Percentiles rank a stretch among this genome's conserved stretches.
These are phyloP conservation scores for Sanghuangporus weigelae DNA, from an alignment of 1,284 basidiomycete genomes.

Conservation along the genomic window DNA sequence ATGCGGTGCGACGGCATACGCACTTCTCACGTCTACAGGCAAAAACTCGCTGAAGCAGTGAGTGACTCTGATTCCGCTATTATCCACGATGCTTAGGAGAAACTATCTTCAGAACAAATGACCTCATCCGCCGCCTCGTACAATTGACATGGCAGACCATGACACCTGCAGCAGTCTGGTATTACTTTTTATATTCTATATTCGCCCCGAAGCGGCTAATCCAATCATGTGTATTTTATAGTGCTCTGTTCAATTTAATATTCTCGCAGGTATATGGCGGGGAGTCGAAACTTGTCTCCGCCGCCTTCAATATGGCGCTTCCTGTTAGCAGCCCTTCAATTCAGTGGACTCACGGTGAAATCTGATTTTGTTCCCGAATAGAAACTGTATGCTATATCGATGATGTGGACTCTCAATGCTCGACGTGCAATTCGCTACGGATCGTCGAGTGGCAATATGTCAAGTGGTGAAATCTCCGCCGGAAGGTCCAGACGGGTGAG, in stretches of 20 bases:
- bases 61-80: conserved; percentile 1
- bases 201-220: background rate
- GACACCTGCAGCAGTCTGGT: conserved; percentile 32
- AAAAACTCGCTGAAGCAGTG: conserved; percentile 28
- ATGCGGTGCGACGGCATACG: conserved; percentile 27
- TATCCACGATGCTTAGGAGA: background rate
- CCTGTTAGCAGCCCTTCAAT: conserved; percentile 17
- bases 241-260: conserved; percentile 31
- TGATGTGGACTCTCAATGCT: conserved; percentile 21
- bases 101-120: conserved; percentile 6
- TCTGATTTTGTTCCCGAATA: background rate
- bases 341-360: background rate
- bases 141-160: conserved; percentile 33
- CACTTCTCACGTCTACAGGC: conserved; percentile 26
- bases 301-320: conserved; percentile 26
- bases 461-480: background rate
- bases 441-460: background rate
- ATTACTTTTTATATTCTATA: background rate
- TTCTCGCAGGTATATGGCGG: conserved; percentile 29
- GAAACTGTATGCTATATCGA: conserved; percentile 28
- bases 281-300: conserved; percentile 24
- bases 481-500: background rate
- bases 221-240: conserved; percentile 9
- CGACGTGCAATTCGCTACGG: conserved; percentile 13
- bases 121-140: conserved; percentile 28